Base-by-base conservation (phyloP, 331 rosid species). In the Ulmus americana region DNA sequence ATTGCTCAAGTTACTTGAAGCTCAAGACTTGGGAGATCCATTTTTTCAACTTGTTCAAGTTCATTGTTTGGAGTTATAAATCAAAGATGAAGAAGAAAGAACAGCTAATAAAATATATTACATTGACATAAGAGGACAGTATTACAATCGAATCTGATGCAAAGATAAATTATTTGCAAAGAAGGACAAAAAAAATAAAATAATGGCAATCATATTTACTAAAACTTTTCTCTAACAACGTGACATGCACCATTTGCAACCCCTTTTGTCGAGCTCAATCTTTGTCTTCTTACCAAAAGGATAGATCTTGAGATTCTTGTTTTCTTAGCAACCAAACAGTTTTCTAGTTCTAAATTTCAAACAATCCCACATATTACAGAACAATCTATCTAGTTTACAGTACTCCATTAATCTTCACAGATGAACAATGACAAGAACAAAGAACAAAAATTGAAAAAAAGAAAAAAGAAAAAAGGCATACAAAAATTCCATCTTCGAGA, bases 361-460 rank as follows among this genome's bases (percentile, higher is more conserved):
- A 15, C 52, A 52, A 61, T 41, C 39, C 39, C 44, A 63, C 70
- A 16, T 39, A 45, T 42, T 59, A 45, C 15, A 44, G 38, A 61
- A 62, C 43, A 61, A 6, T 42, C 47, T 66, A 39, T 54, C 70
- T 66, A 66, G 43, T 54, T 28, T 66, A 59, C 58, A 54, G 52
- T 16, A 28, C 35, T 28, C 35, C 35, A 28, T 28, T 28, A 28
- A 28, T 28, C 35, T 2, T 28, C 35, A 28, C 35, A 39, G 16
- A 62, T 6, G 68, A 64, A 64, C 56, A 64, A 38, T 46, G 10
- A 48, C 43, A 45, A 16, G 2, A 54, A 38, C 5, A 20, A 14
- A 2, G 16, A 38, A 8, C 14, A 35, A 6, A 20, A 20, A 43
- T 22, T 8, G n/a, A 6, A 49, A 49, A 70, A 7, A 7, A 6